phyloP scores from a whole-genome alignment of 1,284 basidiomycete genomes.

The Ganoderma sinense region DNA sequence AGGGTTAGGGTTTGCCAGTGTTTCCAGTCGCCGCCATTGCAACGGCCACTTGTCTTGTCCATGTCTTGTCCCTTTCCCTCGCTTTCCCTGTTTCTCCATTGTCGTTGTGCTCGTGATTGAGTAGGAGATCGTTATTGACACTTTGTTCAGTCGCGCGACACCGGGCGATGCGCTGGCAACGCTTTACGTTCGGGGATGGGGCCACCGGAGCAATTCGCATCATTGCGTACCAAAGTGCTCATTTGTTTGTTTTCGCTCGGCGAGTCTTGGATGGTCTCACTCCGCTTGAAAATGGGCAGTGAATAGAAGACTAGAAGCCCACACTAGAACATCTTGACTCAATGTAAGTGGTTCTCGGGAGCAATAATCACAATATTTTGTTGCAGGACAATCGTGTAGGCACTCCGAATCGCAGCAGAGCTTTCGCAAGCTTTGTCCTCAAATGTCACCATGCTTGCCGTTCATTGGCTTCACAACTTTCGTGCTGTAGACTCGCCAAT shows the following conservation, averaged over 20 bases:
- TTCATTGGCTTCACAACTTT: not conserved
- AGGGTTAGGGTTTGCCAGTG: conserved; percentile 27
- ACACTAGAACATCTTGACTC: conserved; percentile 7
- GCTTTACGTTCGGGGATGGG: not conserved
- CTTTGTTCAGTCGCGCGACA: not conserved
- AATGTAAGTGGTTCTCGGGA: not conserved
- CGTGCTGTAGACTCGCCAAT: not conserved
- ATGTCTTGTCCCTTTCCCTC: not conserved
- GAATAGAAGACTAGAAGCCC: not conserved
- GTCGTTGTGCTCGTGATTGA: not conserved
- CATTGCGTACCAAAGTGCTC: not conserved
- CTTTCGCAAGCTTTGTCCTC: not conserved
- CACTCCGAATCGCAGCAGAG: not conserved
- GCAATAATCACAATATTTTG: not conserved
- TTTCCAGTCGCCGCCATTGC: not conserved
- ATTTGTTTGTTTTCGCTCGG: not conserved
- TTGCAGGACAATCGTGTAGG: not conserved
- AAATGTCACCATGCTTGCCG: not conserved
- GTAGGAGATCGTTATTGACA: not conserved
- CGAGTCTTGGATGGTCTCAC: not conserved
- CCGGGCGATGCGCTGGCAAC: not conserved
- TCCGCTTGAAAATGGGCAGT: not conserved
- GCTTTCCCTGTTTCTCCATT: not conserved
- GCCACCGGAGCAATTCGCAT: not conserved
- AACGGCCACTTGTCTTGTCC: not conserved